Evolutionary conservation across 306 rosid genomes (phyloP).

Genomic region (Vachellia collinsii): DNA sequence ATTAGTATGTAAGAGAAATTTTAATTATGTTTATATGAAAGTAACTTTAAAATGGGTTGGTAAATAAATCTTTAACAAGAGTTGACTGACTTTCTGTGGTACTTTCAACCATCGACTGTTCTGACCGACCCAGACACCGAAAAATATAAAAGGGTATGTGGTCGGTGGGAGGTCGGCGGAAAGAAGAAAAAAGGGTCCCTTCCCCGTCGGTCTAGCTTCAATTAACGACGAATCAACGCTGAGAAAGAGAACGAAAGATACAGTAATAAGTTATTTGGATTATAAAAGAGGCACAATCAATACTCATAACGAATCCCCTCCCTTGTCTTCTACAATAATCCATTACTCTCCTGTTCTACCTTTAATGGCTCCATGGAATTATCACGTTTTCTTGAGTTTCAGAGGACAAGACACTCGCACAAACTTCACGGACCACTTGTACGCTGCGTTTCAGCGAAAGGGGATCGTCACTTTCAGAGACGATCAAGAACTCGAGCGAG

Average conservation of each 20-base stretch:
- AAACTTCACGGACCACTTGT: background rate
- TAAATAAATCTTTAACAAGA: too few relatives aligned
- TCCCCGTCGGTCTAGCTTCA: background rate
- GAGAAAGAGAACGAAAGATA: background rate
- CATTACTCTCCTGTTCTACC: background rate
- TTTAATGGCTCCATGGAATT: background rate
- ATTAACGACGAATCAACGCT: background rate
- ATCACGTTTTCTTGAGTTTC: background rate
- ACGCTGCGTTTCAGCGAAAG: slow-evolving; percentile 1
- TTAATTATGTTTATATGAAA: too few relatives aligned
- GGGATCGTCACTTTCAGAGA: slow-evolving; percentile 1
- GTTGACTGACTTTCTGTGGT: too few relatives aligned
- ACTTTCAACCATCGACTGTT: too few relatives aligned
- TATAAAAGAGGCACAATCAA: background rate
- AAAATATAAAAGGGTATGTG: background rate
- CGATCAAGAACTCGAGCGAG: background rate
- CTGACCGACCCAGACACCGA: background rate
- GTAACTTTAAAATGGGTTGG: too few relatives aligned
- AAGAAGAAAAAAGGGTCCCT: background rate
- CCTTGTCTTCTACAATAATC: background rate
- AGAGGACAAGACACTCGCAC: background rate
- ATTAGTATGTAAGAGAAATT: too few relatives aligned
- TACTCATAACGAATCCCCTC: background rate
- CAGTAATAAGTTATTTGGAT: background rate
- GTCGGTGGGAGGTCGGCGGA: background rate